A percentile compares a stretch with the other conserved stretches of the same genome.
phyloP scores from a whole-genome alignment of 2,329 filamentous ascomycete species.

The Epichloe coenophiala region DNA sequence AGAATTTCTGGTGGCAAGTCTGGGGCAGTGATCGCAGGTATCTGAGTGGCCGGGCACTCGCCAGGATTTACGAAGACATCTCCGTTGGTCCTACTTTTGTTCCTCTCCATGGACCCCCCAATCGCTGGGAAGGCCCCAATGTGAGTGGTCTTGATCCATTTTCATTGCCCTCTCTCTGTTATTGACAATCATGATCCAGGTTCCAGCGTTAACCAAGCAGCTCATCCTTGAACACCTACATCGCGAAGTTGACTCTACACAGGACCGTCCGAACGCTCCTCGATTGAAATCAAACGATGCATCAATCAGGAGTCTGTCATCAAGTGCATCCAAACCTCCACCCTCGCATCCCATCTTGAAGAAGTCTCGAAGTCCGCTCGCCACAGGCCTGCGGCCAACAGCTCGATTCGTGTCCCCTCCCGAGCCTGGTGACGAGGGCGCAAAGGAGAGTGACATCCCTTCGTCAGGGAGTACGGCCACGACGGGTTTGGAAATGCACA shows the following conservation, averaged over 20 bases:
- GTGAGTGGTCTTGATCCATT: constrained; percentile 20
- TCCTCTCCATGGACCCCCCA: constrained; percentile 37
- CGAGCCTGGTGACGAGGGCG: constrained; percentile 30
- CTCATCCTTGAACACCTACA: constrained; percentile 14
- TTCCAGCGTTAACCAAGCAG: constrained; percentile 16
- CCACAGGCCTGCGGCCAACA: constrained; percentile 40
- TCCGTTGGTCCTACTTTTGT: constrained; percentile 44
- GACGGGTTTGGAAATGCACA: constrained; percentile 17
- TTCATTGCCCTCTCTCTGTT: background rate
- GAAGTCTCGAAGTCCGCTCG: constrained; percentile 40
- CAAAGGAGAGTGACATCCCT: constrained; percentile 18
- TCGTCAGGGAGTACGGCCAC: constrained; percentile 28
- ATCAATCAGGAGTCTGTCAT: constrained; percentile 19
- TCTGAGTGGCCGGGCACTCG: constrained; percentile 39
- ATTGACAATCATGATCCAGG: constrained; percentile 8
- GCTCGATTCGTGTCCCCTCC: constrained; percentile 46
- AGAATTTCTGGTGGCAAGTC: constrained; percentile 56
- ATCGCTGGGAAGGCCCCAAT: constrained; percentile 37
- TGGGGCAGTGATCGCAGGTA: constrained; percentile 43
- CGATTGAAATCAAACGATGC: constrained; percentile 10
- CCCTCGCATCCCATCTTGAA: constrained; percentile 46
- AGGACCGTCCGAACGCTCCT: constrained; percentile 7
- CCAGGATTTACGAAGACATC: constrained; percentile 43
- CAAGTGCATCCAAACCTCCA: constrained; percentile 29
- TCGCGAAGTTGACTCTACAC: constrained; percentile 5